Conservation (phyloP, 768 basidiomycete genomes). For the Auricularia cornea region DNA sequence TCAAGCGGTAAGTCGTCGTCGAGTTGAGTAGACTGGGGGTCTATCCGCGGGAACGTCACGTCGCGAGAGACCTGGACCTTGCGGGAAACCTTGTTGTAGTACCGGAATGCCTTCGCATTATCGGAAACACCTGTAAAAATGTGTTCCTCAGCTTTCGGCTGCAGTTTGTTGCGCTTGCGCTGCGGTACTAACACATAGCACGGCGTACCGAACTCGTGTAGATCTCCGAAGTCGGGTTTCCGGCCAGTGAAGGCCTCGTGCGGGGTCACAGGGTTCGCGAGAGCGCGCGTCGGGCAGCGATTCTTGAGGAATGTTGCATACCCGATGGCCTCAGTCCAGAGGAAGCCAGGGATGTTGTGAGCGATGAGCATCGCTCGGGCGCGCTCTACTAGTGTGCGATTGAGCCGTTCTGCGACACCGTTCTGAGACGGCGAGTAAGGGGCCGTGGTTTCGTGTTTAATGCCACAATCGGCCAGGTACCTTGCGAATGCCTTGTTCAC, state of each 20-base stretch:
- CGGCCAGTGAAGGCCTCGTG: neutral
- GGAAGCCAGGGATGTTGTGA: constrained; percentile 16
- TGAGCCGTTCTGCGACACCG: constrained; percentile 28
- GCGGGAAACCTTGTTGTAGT: neutral
- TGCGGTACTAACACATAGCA: neutral
- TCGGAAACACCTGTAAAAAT: neutral
- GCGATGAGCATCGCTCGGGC: constrained; percentile 22
- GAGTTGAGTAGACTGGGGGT: neutral
- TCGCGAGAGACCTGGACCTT: neutral
- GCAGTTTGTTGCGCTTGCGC: neutral
- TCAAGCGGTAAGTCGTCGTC: neutral
- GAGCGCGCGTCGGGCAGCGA: constrained; percentile 16
- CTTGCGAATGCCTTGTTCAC: constrained; percentile 5
- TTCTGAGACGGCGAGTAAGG: constrained; percentile 32
- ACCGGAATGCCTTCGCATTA: neutral
- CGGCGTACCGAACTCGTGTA: neutral
- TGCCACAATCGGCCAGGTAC: constrained; percentile 13
- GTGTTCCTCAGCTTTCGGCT: neutral
- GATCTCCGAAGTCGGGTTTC: neutral
- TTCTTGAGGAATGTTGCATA: constrained; percentile 21
- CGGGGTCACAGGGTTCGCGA: neutral
- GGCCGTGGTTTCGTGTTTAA: constrained; percentile 15
- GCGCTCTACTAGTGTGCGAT: constrained; percentile 26
- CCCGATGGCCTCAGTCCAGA: constrained; percentile 28
- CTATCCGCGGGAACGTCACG: neutral